Percentiles rank a stretch among this genome's conserved stretches.
These are phyloP conservation scores for Prunus dulcis DNA, from an alignment of 306 rosid species.

Conservation along the genomic window DNA sequence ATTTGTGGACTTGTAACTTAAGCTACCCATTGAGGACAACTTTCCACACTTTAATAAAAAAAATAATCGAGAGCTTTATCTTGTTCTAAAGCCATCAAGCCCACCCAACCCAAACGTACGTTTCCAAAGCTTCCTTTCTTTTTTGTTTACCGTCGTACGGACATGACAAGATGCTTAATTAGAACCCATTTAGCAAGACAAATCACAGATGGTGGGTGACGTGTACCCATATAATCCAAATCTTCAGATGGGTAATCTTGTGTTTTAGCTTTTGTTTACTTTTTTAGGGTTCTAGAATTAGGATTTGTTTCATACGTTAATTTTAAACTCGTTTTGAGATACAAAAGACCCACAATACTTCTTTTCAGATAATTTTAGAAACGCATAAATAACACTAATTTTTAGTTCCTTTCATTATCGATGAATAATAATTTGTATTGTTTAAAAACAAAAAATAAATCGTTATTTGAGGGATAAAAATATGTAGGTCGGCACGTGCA, in stretches of 20 bases:
- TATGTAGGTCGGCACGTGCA: conserved; percentile 38
- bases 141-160: conserved; percentile 58
- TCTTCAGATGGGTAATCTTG: neutral
- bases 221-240: conserved; percentile 15
- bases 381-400: neutral
- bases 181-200: conserved; percentile 35
- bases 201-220: conserved; percentile 6
- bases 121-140: conserved; percentile 35
- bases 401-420: neutral
- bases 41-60: conserved; percentile 18
- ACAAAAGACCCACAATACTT: rapidly evolving
- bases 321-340: too few species aligned
- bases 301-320: neutral
- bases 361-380: too few species aligned
- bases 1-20: conserved; percentile 39
- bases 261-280: neutral
- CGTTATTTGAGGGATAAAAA: neutral
- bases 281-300: neutral
- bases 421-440: neutral
- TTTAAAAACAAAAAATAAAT: neutral
- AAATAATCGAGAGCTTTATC: conserved; percentile 14
- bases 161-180: conserved; percentile 29
- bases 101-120: conserved; percentile 43
- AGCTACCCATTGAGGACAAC: conserved; percentile 51
- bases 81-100: conserved; percentile 30